Base-by-base conservation (phyloP, 1,139 yeast genomes). In the Kazachstania sp. region DNA sequence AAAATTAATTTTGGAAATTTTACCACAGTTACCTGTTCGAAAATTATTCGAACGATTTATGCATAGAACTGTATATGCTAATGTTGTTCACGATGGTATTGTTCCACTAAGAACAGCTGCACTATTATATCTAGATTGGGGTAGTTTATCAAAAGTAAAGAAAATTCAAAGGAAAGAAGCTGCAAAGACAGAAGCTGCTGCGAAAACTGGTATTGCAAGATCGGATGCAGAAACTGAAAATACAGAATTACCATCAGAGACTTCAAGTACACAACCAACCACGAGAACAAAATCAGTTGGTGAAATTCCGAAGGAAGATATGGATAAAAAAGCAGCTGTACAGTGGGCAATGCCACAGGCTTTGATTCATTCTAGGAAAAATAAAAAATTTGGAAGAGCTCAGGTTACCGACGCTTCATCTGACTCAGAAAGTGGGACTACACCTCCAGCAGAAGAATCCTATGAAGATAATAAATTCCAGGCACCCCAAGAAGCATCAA, bases 61-160 rank as follows among this genome's bases (percentile, higher is more conserved):
- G 11, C 64, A 77, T 47, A 65, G 86, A 53, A 77, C 83, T 0
- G 66, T 75, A 2, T 79, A 79, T 56, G 81, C 83, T 2, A 79
- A 78, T 57, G 73, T 74, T 0, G 64, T 73, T 16, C 78, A 78
- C 58, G 84, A 79, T 61, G 83, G 83, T 2, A 78, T 79, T 37
- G 83, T 78, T 6, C 83, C 83, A 0, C 64, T 79, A 46, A 65
- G 83, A 51, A 79, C 84, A 0, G 72, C 81, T 1, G 78, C 82
- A 0, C 62, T 79, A 37, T 59, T 79, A 34, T 79, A 74, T 47
- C 48, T 65, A 23, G 78, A 75, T 64, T 86, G 87, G 86, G 71
- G 71, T 46, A 84, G 82, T 6, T 65, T 78, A 15, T 69, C 75
- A 4, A 71, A 73, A 45, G 79, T 80, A 2, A 71, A 69, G 16